phyloP scores from a whole-genome alignment of 371 early-diverging fungal species.

The Umbelopsis sp. region DNA sequence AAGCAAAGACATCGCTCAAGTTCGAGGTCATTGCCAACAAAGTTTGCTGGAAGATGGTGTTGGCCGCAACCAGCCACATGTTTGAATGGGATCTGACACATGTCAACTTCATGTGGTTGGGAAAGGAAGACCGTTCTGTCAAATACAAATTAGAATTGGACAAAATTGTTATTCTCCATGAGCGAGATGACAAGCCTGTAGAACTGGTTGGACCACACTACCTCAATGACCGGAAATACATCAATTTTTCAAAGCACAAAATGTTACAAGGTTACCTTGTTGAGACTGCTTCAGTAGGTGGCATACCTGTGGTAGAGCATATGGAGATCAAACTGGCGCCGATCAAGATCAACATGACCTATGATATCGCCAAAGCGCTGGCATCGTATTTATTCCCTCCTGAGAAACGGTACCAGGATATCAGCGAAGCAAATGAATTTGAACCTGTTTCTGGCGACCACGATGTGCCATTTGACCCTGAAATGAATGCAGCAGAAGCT shows the following conservation, averaged over 20 bases:
- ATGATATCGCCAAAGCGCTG: slow-evolving; percentile 75
- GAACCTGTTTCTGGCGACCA: background rate
- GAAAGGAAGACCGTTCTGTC: slow-evolving; percentile 67
- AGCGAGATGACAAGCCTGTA: slow-evolving; percentile 19
- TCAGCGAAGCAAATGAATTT: background rate
- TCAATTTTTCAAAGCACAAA: slow-evolving; percentile 74
- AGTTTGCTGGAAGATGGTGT: slow-evolving; percentile 63
- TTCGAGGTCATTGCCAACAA: slow-evolving; percentile 39
- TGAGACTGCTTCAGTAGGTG: slow-evolving; percentile 83
- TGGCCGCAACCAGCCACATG: slow-evolving; percentile 50
- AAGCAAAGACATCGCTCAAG: slow-evolving; percentile 30
- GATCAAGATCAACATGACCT: slow-evolving; percentile 77
- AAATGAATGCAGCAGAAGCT: slow-evolving; percentile 15
- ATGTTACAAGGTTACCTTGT: slow-evolving; percentile 80
- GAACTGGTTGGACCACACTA: slow-evolving; percentile 59
- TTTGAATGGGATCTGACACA: slow-evolving; percentile 61
- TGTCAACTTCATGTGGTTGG: slow-evolving; percentile 51
- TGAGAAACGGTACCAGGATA: slow-evolving; percentile 20
- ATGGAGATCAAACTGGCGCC: slow-evolving; percentile 85
- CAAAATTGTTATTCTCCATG: slow-evolving; percentile 65
- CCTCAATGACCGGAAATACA: slow-evolving; percentile 22
- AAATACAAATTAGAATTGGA: slow-evolving; percentile 77
- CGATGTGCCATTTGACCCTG: slow-evolving; percentile 12
- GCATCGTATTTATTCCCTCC: slow-evolving; percentile 79
- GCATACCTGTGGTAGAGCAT: slow-evolving; percentile 85